A percentile compares a stretch with the other conserved stretches of the same genome.
Evolutionary conservation across 106 monocot species (phyloP).

Genomic region (Iris macrosiphon): DNA sequence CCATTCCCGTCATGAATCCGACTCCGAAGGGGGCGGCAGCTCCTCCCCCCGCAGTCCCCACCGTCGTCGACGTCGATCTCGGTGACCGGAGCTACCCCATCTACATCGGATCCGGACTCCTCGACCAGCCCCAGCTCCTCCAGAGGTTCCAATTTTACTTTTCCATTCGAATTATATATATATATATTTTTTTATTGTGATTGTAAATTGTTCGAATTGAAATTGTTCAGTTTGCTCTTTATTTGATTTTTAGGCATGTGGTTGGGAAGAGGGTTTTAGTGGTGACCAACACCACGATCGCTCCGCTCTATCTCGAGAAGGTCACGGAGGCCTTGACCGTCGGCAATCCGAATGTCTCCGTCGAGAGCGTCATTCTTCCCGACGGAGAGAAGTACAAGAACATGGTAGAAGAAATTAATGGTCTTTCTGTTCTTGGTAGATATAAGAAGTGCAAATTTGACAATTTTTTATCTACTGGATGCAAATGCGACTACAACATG

Average conservation of each 20-base stretch:
- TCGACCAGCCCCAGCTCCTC: constrained; percentile 76
- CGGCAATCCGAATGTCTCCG: constrained; percentile 57
- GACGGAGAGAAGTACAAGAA: constrained; percentile 97
- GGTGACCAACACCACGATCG: constrained; percentile 92
- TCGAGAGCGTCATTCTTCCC: constrained; percentile 89
- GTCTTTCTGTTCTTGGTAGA: too few species aligned
- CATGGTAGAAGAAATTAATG: constrained; percentile 66
- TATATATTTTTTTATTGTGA: neutral
- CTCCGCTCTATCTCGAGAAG: constrained; percentile 83
- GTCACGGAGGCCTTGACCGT: constrained; percentile 56
- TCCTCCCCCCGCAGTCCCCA: constrained; percentile 20
- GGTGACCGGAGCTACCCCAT: constrained; percentile 94
- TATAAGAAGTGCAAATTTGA: too few species aligned
- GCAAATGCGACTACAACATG: too few species aligned
- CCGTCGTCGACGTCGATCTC: constrained; percentile 82
- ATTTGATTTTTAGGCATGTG: constrained; percentile 56
- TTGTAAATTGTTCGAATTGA: neutral
- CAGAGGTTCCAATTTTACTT: too few species aligned
- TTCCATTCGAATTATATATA: neutral
- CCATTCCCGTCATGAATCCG: constrained; percentile 49
- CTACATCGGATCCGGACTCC: constrained; percentile 79
- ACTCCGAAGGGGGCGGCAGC: constrained; percentile 9
- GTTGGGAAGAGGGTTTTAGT: constrained; percentile 83
- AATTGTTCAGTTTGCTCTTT: neutral
- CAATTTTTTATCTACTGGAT: too few species aligned